phyloP scores from a whole-genome alignment of 345 rosid species.

The Acer negundo region DNA sequence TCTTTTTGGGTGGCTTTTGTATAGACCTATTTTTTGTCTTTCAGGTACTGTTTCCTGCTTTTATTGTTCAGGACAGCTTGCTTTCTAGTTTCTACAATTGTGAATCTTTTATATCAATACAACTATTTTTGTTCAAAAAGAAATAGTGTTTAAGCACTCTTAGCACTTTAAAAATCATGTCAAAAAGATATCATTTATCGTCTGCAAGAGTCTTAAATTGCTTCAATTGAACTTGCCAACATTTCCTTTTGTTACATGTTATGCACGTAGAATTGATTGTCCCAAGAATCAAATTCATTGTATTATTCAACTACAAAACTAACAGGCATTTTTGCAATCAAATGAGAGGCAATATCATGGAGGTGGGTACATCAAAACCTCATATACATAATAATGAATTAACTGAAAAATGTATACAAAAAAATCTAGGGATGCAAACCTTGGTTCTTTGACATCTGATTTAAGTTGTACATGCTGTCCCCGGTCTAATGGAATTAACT shows the following conservation, averaged over 20 bases:
- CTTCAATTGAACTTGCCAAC: neutral
- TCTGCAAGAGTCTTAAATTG: neutral
- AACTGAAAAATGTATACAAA: neutral
- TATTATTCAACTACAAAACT: neutral
- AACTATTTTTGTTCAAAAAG: too few species aligned
- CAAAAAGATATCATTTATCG: neutral
- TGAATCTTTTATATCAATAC: too few species aligned
- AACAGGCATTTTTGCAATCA: slow-evolving; percentile 10
- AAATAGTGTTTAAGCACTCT: neutral
- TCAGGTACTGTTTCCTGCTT: too few species aligned
- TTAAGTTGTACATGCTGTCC: slow-evolving; percentile 93
- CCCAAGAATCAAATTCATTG: neutral
- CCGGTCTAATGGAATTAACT: slow-evolving; percentile 90
- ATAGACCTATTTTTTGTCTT: too few species aligned
- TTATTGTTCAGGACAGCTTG: too few species aligned
- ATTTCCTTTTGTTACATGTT: neutral
- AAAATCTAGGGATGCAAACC: slow-evolving; percentile 47
- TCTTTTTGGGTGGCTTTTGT: too few species aligned
- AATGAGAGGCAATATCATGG: neutral
- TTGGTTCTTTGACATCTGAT: slow-evolving; percentile 82
- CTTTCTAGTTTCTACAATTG: too few species aligned
- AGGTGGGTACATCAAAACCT: neutral
- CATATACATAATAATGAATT: neutral
- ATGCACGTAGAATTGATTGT: neutral
- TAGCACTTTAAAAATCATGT: neutral